A percentile compares a stretch with the other conserved stretches of the same genome.
Evolutionary conservation across 768 basidiomycete species (phyloP).

Genomic region (Cystobasidium ongulense): DNA sequence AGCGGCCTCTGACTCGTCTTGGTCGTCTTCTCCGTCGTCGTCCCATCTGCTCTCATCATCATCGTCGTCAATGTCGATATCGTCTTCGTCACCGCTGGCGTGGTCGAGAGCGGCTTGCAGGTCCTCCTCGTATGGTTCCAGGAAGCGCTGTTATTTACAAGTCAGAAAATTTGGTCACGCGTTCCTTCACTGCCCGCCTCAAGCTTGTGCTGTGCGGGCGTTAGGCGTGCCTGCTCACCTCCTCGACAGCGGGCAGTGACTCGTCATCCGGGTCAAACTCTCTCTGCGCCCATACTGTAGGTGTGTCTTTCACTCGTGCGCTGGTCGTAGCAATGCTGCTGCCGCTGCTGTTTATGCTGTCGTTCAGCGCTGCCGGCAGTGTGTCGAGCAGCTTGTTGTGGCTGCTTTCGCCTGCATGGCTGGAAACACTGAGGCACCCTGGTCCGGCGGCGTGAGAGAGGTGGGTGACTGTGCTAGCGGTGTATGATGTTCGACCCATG

Average conservation of each 20-base stretch:
- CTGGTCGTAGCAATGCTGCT: neutral
- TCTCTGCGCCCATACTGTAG: constrained; percentile 4
- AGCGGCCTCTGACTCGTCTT: neutral
- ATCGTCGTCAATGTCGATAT: neutral
- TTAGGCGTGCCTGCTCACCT: neutral
- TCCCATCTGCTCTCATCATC: neutral
- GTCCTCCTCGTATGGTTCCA: neutral
- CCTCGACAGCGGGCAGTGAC: constrained; percentile 13
- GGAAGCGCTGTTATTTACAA: neutral
- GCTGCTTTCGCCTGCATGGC: neutral
- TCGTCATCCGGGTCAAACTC: constrained; percentile 25
- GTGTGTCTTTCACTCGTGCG: neutral
- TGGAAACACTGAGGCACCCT: neutral
- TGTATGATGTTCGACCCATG: constrained; percentile 19
- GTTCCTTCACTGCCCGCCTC: too few species aligned
- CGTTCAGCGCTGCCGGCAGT: neutral
- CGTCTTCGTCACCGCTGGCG: neutral
- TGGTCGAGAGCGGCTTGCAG: neutral
- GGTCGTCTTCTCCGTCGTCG: neutral
- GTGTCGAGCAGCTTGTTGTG: neutral
- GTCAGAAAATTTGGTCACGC: neutral
- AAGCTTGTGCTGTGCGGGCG: neutral
- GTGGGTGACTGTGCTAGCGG: neutral
- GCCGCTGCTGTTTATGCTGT: neutral
- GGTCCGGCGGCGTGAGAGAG: neutral